Base-by-base conservation (phyloP, 2,329 filamentous ascomycete species). In the Cladosporium velox region DNA sequence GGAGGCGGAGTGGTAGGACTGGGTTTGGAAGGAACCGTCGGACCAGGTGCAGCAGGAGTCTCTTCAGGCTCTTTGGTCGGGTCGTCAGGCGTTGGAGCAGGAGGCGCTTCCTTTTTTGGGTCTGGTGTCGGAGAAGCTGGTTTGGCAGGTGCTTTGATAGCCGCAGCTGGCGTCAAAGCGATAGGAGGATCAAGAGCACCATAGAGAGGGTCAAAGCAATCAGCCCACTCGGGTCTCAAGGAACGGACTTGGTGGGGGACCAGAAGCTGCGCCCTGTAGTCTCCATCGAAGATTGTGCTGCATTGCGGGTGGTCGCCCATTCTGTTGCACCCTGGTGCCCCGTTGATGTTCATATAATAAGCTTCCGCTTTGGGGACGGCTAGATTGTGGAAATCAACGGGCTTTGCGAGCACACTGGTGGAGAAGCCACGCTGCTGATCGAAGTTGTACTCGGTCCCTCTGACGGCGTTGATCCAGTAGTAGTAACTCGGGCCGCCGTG, bases 261-360 rank as follows among this genome's bases (percentile, higher is more conserved):
- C 28, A 61, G 12, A 3, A 65, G 57, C 34, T 65, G 64, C 32
- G 64, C 64, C 3, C 47, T 14, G 14, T 65, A 65, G 10, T 47
- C 64, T 8, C 49, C 64, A 18, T 65, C 64, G 57, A 52, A 65
- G 15, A 65, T 65, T 7, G 64, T 65, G 64, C 58, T 65, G 32
- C 64, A 65, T 14, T 65, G 47, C 18, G 64, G 64, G 26, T 65
- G 64, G n/a, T 44, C 55, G 14, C 64, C 64, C 34, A 59, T 47
- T 5, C 55, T 32, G 18, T 65, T 65, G 47, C 64, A 65, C 11
- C 64, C 64, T 30, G 52, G 52, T 15, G 62, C 49, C 3, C 52
- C 62, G 35, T 65, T 65, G 62, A 65, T 65, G 24, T 65, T 65
- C 54, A 65, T 34, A 28, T 65, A 65, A 18, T 65, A 65, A 21